Conservation (phyloP, 2,329 filamentous ascomycete genomes). For the Penicillium griseofulvum region DNA sequence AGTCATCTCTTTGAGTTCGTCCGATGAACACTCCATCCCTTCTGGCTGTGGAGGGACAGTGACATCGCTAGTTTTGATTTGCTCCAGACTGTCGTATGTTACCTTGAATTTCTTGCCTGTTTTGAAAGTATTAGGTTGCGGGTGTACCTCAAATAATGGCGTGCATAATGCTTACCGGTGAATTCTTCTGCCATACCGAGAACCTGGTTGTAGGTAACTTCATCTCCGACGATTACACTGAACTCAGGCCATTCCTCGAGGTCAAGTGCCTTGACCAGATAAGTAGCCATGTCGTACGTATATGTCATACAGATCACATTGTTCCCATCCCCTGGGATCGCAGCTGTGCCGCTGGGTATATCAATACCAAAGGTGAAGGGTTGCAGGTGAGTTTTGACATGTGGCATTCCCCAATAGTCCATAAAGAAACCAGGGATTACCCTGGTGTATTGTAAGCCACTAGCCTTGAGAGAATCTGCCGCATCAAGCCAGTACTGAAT, state of each 20-base stretch:
- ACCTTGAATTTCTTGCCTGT: constrained; percentile 38
- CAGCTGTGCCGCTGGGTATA: constrained; percentile 45
- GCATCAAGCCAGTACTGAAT: constrained; percentile 33
- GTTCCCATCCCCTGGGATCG: constrained; percentile 52
- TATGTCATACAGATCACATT: constrained; percentile 49
- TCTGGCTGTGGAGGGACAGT: constrained; percentile 33
- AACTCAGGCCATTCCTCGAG: constrained; percentile 46
- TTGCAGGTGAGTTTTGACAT: constrained; percentile 39
- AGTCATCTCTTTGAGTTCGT: constrained; percentile 28
- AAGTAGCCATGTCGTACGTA: constrained; percentile 50
- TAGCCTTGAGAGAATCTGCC: constrained; percentile 30
- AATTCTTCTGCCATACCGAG: constrained; percentile 44
- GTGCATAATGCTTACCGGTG: constrained; percentile 33
- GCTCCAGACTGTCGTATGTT: constrained; percentile 32
- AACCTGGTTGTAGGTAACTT: constrained; percentile 47
- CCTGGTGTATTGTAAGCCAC: constrained; percentile 39
- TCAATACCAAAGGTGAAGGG: constrained; percentile 46
- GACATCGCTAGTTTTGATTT: constrained; percentile 34
- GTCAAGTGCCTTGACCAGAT: constrained; percentile 45
- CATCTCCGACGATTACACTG: constrained; percentile 40
- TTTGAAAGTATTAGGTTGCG: background rate
- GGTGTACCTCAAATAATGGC: background rate
- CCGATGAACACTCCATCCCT: constrained; percentile 14
- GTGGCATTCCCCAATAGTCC: constrained; percentile 47
- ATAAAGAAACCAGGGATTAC: constrained; percentile 47